Percentiles rank a stretch among this genome's conserved stretches.
These are phyloP conservation scores for Hymenotorrendiella dingleyae DNA, from an alignment of 2,329 filamentous ascomycete species.

Conservation along the genomic window DNA sequence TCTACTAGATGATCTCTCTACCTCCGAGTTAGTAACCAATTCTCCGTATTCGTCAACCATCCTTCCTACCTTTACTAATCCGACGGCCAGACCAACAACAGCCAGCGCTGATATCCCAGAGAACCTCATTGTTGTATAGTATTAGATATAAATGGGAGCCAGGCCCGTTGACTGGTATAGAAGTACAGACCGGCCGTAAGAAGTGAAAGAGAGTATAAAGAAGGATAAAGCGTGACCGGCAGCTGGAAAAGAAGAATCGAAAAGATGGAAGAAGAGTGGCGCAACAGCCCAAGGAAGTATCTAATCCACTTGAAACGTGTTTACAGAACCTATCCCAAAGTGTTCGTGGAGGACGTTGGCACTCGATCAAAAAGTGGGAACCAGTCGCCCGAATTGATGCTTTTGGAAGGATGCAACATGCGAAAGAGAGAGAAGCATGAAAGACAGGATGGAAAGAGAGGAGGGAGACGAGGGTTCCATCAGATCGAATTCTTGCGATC, in stretches of 20 bases:
- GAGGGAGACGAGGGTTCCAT: conserved; percentile 10
- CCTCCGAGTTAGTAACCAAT: too few species aligned
- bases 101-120: conserved; percentile 17
- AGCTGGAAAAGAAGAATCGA: conserved; percentile 22
- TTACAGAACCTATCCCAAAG: conserved; percentile 19
- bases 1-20: too few species aligned
- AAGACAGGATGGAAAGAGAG: conserved; percentile 4
- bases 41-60: background rate
- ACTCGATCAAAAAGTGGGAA: conserved; percentile 21
- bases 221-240: conserved; percentile 25
- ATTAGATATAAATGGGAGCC: conserved; percentile 4
- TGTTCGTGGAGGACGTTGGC: conserved; percentile 18
- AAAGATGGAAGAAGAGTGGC: conserved; percentile 13
- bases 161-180: background rate
- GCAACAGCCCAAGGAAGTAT: conserved; percentile 10
- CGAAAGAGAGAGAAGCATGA: background rate
- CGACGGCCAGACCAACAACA: conserved; percentile 14
- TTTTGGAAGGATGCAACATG: conserved; percentile 1
- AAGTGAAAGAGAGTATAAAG: conserved; percentile 19
- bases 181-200: conserved; percentile 29
- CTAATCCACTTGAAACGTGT: conserved; percentile 25
- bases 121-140: conserved; percentile 20
- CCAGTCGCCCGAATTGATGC: conserved; percentile 14
- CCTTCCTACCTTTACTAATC: conserved; percentile 22
- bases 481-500: conserved; percentile 6